Base-by-base conservation (phyloP, 352 stramenopile genomes). In the Blastocystis sp. region DNA sequence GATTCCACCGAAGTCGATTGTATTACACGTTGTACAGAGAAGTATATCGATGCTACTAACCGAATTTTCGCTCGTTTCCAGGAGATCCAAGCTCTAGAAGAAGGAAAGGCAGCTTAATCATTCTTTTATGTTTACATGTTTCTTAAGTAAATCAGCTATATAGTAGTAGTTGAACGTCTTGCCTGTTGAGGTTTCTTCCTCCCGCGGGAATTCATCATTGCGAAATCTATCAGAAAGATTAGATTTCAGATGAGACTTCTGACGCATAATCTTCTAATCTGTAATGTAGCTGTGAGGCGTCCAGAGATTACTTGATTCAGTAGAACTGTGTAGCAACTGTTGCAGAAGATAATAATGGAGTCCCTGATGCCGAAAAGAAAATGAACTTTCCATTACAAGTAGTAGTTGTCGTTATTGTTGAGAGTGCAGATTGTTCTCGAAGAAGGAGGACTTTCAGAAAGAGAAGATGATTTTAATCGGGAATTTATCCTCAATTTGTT, bases 251-350 rank as follows among this genome's bases (percentile, higher is more conserved):
- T 96, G 94, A 93, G 94, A 51, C 92, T 96, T 53, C 95, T 96
- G 91, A 95, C 94, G 35, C 94, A 96, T 91, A 96, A 96, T 92
- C 92, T 96, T 91, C 93, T 96, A 84, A 92, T 95, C 81, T 96
- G 94, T 93, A 96, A 95, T 92, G 95, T 88, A 15, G 51, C 44
- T n/a, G 70, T 81, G 15, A 5, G 33, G 11, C 3, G 40, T 44
- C 27, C 3, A n/a, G 53, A 35, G 13, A n/a, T 9, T 5, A 35
- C 13, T 27, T 81, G 24, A 81, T 30, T 37, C 1, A 15, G n/a
- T 77, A 88, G 62, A 88, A 88, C n/a, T 88, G 77, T 48, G 77
- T 88, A 17, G 44, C 77, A 3, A 54, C 77, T 9, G 27, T 88
- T 95, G 91, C 95, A 95, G 90, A 93, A 93, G 79, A 94, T 95